Conservation (phyloP, 2,329 filamentous ascomycete genomes). For the Waltergamsia citrina region DNA sequence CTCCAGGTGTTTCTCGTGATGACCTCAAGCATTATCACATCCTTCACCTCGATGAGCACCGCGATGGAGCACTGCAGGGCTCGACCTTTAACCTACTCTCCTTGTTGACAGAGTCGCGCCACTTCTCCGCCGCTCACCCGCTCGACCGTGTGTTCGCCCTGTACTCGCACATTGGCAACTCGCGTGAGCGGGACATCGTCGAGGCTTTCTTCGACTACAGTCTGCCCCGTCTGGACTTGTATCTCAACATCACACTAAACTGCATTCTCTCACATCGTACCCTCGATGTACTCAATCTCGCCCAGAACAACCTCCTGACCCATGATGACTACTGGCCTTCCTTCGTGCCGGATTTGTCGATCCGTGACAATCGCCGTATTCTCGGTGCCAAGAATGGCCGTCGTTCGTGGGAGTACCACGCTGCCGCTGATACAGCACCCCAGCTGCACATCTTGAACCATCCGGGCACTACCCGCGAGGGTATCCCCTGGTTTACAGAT, state of each 20-base stretch:
- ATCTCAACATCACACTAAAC: constrained; percentile 7
- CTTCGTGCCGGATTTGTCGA: constrained; percentile 6
- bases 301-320: constrained; percentile 4
- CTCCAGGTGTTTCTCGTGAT: constrained; percentile 1
- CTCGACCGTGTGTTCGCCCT: constrained; percentile 7
- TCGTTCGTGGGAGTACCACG: constrained; percentile 7
- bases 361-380: constrained; percentile 2
- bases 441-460: constrained; percentile 5
- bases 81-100: constrained; percentile 4
- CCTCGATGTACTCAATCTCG: constrained; percentile 5
- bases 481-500: constrained; percentile 5
- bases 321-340: constrained; percentile 4
- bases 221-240: constrained; percentile 5
- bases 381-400: constrained; percentile 5
- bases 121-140: constrained; percentile 5
- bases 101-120: constrained; percentile 6
- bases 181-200: constrained; percentile 6
- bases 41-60: constrained; percentile 4
- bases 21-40: constrained; percentile 6
- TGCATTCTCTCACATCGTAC: constrained; percentile 6
- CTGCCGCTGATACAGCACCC: constrained; percentile 4
- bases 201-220: constrained; percentile 8
- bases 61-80: constrained; percentile 4
- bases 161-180: constrained; percentile 7
- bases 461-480: not conserved